These are phyloP conservation scores for Heliamphora pulchella DNA, from an alignment of 179 eudicot species.

Conservation along the genomic window DNA sequence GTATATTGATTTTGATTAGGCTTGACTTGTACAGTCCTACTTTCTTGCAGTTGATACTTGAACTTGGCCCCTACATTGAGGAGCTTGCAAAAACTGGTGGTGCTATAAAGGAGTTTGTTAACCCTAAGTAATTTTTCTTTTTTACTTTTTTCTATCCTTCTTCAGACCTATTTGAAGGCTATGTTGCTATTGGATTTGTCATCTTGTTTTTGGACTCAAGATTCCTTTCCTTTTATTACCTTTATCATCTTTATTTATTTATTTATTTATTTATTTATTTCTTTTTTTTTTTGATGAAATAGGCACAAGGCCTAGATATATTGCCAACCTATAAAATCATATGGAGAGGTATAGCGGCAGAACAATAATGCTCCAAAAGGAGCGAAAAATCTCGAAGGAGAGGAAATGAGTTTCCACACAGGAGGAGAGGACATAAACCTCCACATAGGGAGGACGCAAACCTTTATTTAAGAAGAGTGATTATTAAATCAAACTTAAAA, in stretches of 20 bases:
- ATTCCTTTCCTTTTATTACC: neutral
- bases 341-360: too few relatives aligned
- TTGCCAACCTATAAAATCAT: too few relatives aligned
- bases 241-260: neutral
- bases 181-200: neutral
- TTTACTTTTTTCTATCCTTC: constrained; percentile 10
- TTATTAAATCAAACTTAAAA: too few relatives aligned
- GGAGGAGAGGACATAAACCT: too few relatives aligned
- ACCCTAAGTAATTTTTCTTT: constrained; percentile 65
- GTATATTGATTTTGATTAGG: constrained; percentile 6
- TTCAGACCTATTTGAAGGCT: neutral
- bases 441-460: too few relatives aligned
- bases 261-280: too few relatives aligned
- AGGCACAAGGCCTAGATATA: too few relatives aligned
- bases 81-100: constrained; percentile 89
- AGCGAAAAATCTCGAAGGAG: too few relatives aligned
- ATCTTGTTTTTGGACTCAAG: neutral
- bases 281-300: too few relatives aligned
- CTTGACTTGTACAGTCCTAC: constrained; percentile 16
- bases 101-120: constrained; percentile 89
- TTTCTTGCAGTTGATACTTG: constrained; percentile 69
- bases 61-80: constrained; percentile 76
- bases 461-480: too few relatives aligned
- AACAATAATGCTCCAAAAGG: too few relatives aligned
- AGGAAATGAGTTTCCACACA: too few relatives aligned